Percentiles rank a stretch among this genome's conserved stretches.
phyloP scores from a whole-genome alignment of 306 rosid species.

The Cicer pinnatifidum region DNA sequence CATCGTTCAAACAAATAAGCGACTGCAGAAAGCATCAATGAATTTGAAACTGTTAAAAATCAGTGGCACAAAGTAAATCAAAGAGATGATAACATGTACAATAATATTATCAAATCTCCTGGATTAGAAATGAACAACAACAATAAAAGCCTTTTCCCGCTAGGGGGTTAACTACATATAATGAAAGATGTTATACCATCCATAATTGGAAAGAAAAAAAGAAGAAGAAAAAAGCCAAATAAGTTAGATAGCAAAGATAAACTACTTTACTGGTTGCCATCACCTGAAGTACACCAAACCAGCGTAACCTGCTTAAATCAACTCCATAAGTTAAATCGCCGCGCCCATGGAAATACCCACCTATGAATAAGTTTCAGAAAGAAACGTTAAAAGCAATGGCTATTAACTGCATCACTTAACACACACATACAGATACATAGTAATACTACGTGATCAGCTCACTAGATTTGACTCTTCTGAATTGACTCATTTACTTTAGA shows the following conservation, averaged over 20 bases:
- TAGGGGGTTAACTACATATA: not conserved
- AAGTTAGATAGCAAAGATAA: constrained; percentile 24
- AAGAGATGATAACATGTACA: not conserved
- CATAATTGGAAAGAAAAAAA: not conserved
- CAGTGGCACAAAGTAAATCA: constrained; percentile 17
- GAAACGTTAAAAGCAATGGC: constrained; percentile 35
- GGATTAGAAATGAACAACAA: constrained; percentile 18
- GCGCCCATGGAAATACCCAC: constrained; percentile 83
- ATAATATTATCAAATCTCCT: constrained; percentile 29
- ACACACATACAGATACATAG: not conserved
- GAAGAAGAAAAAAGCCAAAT: constrained; percentile 10
- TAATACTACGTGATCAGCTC: not conserved
- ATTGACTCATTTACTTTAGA: not conserved
- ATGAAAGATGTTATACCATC: not conserved
- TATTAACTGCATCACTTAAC: constrained; percentile 1
- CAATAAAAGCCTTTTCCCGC: not conserved
- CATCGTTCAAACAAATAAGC: constrained; percentile 20
- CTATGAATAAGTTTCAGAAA: constrained; percentile 54
- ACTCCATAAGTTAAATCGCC: constrained; percentile 70
- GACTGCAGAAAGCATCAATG: constrained; percentile 20
- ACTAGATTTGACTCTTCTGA: not conserved
- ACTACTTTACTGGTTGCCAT: constrained; percentile 28
- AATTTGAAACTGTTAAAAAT: constrained; percentile 19
- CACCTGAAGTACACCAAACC: constrained; percentile 84
- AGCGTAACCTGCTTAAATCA: constrained; percentile 69